Conservation (phyloP, 768 basidiomycete species). For the Mycena vitilis region DNA sequence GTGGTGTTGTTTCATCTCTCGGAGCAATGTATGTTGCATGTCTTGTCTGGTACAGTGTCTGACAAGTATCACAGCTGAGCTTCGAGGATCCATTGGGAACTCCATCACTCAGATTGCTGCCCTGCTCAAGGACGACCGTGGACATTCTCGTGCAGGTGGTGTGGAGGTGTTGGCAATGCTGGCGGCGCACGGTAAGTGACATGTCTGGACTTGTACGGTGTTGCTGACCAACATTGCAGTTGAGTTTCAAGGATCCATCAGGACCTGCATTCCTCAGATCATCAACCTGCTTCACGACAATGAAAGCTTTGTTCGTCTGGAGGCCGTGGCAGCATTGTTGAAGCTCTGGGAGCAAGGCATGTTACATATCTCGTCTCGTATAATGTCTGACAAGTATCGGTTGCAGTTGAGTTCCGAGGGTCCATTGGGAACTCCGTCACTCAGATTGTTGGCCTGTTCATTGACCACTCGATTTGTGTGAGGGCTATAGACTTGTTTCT, state of each 20-base stretch:
- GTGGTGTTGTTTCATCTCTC: not conserved
- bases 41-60: constrained; percentile 1
- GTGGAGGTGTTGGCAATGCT: constrained; percentile 1
- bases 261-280: constrained; percentile 9
- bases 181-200: not conserved
- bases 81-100: constrained; percentile 1
- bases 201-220: not conserved
- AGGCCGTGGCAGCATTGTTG: not conserved
- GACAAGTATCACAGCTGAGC: constrained; percentile 3
- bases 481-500: not conserved
- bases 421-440: not conserved
- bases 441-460: not conserved
- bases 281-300: not conserved
- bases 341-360: constrained; percentile 8
- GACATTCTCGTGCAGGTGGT: not conserved
- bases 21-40: constrained; percentile 11
- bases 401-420: constrained; percentile 8
- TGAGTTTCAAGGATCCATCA: constrained; percentile 1
- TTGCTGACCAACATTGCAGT: constrained; percentile 9
- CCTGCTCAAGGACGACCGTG: not conserved
- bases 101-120: constrained; percentile 4
- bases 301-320: not conserved
- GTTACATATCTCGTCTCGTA: not conserved
- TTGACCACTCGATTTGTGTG: not conserved
- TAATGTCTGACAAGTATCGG: not conserved